Evolutionary conservation across 2,329 filamentous ascomycete genomes (phyloP).

Genomic region (Calonectria henricotiae): DNA sequence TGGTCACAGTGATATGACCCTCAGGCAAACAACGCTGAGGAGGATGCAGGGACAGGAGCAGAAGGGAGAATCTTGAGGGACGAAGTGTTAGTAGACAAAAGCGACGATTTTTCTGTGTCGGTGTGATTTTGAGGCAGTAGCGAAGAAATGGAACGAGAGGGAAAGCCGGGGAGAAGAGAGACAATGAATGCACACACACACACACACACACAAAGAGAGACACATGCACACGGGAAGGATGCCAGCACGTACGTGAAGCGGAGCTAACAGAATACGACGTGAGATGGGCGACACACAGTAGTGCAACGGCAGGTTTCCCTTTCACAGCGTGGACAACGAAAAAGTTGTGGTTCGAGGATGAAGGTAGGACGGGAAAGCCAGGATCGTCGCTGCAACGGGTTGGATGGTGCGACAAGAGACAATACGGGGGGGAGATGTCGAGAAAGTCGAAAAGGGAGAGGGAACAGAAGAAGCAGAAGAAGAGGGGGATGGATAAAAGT

Average conservation of each 20-base stretch:
- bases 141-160: background rate
- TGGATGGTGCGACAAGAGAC: slow-evolving; percentile 20
- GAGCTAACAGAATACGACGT: slow-evolving; percentile 25
- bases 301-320: slow-evolving; percentile 26
- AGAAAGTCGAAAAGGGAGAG: background rate
- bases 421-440: background rate
- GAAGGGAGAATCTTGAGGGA: background rate
- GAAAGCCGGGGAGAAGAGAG: slow-evolving; percentile 11
- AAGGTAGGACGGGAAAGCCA: slow-evolving; percentile 9
- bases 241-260: slow-evolving; percentile 24
- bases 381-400: slow-evolving; percentile 16
- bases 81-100: slow-evolving; percentile 8
- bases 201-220: slow-evolving; percentile 15
- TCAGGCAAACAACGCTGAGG: background rate
- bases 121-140: slow-evolving; percentile 8
- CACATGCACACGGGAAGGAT: slow-evolving; percentile 28
- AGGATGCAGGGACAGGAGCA: background rate
- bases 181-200: slow-evolving; percentile 4
- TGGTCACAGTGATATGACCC: slow-evolving; percentile 31
- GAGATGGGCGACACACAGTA: slow-evolving; percentile 16
- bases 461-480: background rate
- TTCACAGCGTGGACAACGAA: slow-evolving; percentile 15
- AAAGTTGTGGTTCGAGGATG: slow-evolving; percentile 11
- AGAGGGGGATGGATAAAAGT: slow-evolving; percentile 15
- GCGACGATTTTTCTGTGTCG: background rate